Conservation (phyloP, 176 grass and related monocot genomes). For the Ananas comosus region DNA sequence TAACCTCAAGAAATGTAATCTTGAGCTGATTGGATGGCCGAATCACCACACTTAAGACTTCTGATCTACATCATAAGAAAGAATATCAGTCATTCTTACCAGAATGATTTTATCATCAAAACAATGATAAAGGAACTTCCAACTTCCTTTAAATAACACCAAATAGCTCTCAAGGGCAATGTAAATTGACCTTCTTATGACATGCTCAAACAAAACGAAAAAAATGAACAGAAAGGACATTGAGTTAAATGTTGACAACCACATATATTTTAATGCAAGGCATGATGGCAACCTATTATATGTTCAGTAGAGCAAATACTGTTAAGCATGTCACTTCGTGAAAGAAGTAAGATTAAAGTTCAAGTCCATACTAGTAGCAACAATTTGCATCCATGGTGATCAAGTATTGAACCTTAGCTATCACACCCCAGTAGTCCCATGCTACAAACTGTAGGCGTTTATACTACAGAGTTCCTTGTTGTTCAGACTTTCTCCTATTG, state of each 20-base stretch:
- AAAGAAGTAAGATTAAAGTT: too few species aligned
- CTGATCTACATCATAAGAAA: slow-evolving; percentile 60
- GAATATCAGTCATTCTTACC: slow-evolving; percentile 22
- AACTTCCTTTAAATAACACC: neutral
- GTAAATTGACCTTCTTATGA: neutral
- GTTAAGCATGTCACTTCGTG: neutral
- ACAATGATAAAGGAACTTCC: neutral
- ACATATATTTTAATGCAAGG: neutral
- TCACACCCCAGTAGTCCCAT: too few species aligned
- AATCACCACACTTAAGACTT: slow-evolving; percentile 75
- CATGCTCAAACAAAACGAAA: neutral
- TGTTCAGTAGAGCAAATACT: neutral
- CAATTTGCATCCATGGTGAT: too few species aligned
- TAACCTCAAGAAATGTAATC: slow-evolving; percentile 91
- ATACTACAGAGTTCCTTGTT: too few species aligned
- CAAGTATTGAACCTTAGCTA: too few species aligned
- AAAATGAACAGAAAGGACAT: neutral
- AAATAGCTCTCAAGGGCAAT: neutral
- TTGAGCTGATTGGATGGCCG: slow-evolving; percentile 94
- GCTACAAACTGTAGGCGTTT: too few species aligned
- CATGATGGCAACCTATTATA: neutral
- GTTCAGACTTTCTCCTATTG: too few species aligned
- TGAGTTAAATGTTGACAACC: neutral
- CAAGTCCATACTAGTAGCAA: too few species aligned
- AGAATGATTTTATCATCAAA: slow-evolving; percentile 13